These are phyloP conservation scores for Yamadazyma scolyti DNA, from an alignment of 805 yeast species.

Conservation along the genomic window DNA sequence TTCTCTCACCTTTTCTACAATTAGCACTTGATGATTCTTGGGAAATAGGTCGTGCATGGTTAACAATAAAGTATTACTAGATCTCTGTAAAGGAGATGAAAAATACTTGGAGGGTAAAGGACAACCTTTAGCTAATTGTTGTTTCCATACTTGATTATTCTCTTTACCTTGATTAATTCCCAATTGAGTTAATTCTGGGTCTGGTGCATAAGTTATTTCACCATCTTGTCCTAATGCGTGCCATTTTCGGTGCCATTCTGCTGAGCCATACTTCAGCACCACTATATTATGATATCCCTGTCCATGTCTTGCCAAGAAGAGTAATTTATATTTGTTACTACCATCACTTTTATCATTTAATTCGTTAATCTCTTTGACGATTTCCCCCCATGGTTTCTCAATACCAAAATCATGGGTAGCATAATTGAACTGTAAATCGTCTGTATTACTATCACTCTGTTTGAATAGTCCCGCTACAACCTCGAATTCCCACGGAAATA, in stretches of 20 bases:
- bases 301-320: slow-evolving; percentile 64
- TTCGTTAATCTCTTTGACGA: slow-evolving; percentile 15
- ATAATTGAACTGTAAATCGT: slow-evolving; percentile 44
- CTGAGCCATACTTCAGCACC: slow-evolving; percentile 50
- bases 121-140: slow-evolving; percentile 43
- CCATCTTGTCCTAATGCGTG: slow-evolving; percentile 51
- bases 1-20: slow-evolving; percentile 51
- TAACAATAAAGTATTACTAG: slow-evolving; percentile 49
- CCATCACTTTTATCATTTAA: slow-evolving; percentile 1
- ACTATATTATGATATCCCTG: slow-evolving; percentile 65
- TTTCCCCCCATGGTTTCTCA: slow-evolving; percentile 35
- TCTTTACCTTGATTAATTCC: slow-evolving; percentile 59
- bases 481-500: slow-evolving; percentile 44
- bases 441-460: slow-evolving; percentile 42
- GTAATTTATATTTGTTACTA: slow-evolving; percentile 42
- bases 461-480: slow-evolving; percentile 48
- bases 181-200: slow-evolving; percentile 52
- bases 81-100: slow-evolving; percentile 63
- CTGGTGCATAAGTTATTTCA: slow-evolving; percentile 54
- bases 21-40: slow-evolving; percentile 24
- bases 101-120: slow-evolving; percentile 54
- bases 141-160: slow-evolving; percentile 41
- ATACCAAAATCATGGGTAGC: slow-evolving; percentile 43
- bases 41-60: slow-evolving; percentile 43
- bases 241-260: slow-evolving; percentile 58